These are phyloP conservation scores for Candida buenavistaensis DNA, from an alignment of 1,139 yeast genomes.

Conservation along the genomic window DNA sequence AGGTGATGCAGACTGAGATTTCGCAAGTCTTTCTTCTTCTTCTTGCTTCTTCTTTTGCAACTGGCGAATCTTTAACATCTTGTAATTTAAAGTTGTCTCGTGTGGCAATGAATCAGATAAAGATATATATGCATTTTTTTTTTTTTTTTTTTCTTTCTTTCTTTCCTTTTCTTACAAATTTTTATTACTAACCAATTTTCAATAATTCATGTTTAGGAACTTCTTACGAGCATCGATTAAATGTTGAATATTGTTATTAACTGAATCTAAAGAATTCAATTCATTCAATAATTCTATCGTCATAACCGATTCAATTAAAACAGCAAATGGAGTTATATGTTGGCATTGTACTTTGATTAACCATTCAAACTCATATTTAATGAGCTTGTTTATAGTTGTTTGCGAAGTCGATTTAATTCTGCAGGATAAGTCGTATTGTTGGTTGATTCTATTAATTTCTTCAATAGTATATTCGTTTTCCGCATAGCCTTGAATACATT, in stretches of 20 bases:
- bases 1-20: constrained; percentile 9
- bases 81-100: background rate
- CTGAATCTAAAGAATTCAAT: too few species aligned
- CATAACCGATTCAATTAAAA: constrained; percentile 3
- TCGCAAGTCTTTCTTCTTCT: constrained; percentile 29
- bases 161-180: background rate
- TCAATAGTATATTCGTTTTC: constrained; percentile 2
- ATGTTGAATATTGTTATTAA: too few species aligned
- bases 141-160: background rate
- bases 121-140: constrained; percentile 1
- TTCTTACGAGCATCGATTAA: too few species aligned
- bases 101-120: background rate
- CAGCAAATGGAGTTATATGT: constrained; percentile 13
- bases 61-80: constrained; percentile 55
- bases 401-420: background rate
- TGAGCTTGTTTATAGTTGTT: background rate
- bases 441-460: constrained; percentile 9
- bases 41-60: constrained; percentile 59
- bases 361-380: constrained; percentile 13
- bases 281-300: background rate
- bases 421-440: background rate
- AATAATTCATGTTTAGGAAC: too few species aligned
- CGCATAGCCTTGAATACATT: constrained; percentile 1
- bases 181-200: too few species aligned
- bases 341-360: constrained; percentile 15